These are phyloP conservation scores for Malassezia caprae DNA, from an alignment of 1,284 basidiomycete species.

Conservation along the genomic window DNA sequence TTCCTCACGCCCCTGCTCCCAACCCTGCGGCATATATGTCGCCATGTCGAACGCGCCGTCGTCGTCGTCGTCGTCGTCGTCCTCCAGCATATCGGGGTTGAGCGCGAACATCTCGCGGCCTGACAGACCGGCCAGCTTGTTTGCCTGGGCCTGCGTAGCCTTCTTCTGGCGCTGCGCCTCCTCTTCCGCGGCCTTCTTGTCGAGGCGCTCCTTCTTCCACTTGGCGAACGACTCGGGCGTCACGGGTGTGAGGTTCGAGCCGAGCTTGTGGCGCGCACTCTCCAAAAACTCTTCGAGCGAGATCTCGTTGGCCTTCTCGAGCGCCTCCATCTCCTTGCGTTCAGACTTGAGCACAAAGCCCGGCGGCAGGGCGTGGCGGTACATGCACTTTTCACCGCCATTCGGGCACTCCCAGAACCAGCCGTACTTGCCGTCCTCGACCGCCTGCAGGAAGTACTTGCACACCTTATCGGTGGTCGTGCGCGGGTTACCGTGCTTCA, in stretches of 20 bases:
- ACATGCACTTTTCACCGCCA: conserved; percentile 69
- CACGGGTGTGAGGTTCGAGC: conserved; percentile 73
- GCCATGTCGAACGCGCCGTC: conserved; percentile 47
- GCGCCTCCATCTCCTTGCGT: conserved; percentile 55
- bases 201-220: conserved; percentile 65
- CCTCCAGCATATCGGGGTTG: conserved; percentile 88
- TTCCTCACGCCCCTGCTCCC: conserved; percentile 37
- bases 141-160: conserved; percentile 69
- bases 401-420: conserved; percentile 66
- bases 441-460: conserved; percentile 92
- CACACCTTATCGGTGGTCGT: conserved; percentile 90
- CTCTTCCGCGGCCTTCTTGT: conserved; percentile 68
- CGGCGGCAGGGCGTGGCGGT: conserved; percentile 86
- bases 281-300: conserved; percentile 95
- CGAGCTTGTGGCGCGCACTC: conserved; percentile 75
- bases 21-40: conserved; percentile 35
- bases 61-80: conserved; percentile 59
- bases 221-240: conserved; percentile 80
- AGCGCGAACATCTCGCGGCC: conserved; percentile 85
- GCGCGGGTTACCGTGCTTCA: conserved; percentile 79
- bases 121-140: conserved; percentile 85
- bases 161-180: conserved; percentile 79
- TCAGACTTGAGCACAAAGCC: conserved; percentile 76
- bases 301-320: conserved; percentile 72
- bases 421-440: conserved; percentile 80